A percentile compares a stretch with the other conserved stretches of the same genome.
phyloP scores from a whole-genome alignment of 805 yeast species.

The Soucietia sequanensis region DNA sequence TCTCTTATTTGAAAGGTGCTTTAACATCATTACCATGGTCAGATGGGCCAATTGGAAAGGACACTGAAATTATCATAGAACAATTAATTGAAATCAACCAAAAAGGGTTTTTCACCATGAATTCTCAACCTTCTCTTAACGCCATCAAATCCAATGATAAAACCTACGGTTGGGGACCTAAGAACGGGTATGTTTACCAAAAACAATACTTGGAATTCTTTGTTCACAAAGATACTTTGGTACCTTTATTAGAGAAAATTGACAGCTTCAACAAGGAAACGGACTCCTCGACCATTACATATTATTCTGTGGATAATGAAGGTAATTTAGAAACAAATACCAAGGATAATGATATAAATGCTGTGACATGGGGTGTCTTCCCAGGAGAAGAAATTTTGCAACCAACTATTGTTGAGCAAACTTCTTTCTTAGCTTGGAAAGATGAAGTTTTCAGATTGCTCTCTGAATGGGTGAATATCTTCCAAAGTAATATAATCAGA shows the following conservation, averaged over 20 bases:
- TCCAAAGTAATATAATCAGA: slow-evolving; percentile 36
- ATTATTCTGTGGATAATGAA: slow-evolving; percentile 66
- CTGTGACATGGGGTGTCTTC: slow-evolving; percentile 98
- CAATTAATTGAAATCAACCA: slow-evolving; percentile 63
- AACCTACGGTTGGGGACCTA: slow-evolving; percentile 93
- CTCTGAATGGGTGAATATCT: slow-evolving; percentile 71
- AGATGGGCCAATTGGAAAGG: slow-evolving; percentile 82
- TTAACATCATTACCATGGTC: slow-evolving; percentile 88
- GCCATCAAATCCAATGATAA: slow-evolving; percentile 71
- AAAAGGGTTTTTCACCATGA: slow-evolving; percentile 74
- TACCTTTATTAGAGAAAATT: slow-evolving; percentile 39
- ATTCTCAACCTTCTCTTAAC: slow-evolving; percentile 92
- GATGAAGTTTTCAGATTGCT: slow-evolving; percentile 88
- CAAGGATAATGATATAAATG: slow-evolving; percentile 75
- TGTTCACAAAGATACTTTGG: slow-evolving; percentile 56
- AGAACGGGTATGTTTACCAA: slow-evolving; percentile 88
- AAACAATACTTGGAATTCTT: slow-evolving; percentile 89
- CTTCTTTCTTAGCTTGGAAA: slow-evolving; percentile 94
- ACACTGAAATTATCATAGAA: slow-evolving; percentile 60
- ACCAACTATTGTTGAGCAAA: slow-evolving; percentile 92
- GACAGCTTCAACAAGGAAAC: slow-evolving; percentile 40
- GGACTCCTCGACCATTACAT: slow-evolving; percentile 54
- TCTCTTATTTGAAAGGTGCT: slow-evolving; percentile 69
- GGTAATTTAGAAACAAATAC: slow-evolving; percentile 68
- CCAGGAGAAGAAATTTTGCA: slow-evolving; percentile 94